A percentile compares a stretch with the other conserved stretches of the same genome.
phyloP scores from a whole-genome alignment of 2,329 filamentous ascomycete species.

The Aspergillus ibericus region DNA sequence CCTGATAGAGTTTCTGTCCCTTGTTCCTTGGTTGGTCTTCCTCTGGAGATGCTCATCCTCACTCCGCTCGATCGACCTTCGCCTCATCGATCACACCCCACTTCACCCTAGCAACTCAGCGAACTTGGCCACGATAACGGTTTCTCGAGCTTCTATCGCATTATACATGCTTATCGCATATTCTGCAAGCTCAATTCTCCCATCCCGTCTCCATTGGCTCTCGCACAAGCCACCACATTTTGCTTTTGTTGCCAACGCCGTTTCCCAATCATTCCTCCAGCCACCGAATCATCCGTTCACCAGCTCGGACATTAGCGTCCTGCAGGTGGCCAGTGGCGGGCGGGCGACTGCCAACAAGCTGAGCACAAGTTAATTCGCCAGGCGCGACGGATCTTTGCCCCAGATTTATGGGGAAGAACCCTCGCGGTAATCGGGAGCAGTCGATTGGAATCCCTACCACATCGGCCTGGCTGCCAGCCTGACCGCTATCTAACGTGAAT shows the following conservation, averaged over 20 bases:
- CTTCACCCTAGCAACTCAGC: neutral
- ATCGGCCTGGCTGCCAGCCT: neutral
- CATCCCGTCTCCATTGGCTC: neutral
- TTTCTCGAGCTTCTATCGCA: neutral
- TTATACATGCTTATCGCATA: neutral
- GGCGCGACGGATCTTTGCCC: slow-evolving; percentile 1
- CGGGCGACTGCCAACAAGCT: neutral
- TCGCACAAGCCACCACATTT: neutral
- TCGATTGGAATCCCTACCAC: neutral
- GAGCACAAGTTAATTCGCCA: neutral
- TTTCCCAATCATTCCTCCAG: neutral
- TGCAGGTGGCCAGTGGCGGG: neutral
- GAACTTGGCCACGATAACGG: neutral
- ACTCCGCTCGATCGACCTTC: neutral
- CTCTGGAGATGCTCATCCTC: neutral
- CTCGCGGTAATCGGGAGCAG: neutral
- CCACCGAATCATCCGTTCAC: slow-evolving; percentile 1
- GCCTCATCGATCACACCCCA: neutral
- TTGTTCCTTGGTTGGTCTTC: neutral
- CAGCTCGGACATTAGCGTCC: neutral
- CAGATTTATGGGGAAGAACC: slow-evolving; percentile 1
- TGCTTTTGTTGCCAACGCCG: neutral
- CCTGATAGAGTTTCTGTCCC: neutral
- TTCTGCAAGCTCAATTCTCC: neutral
- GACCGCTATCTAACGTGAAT: neutral